Evolutionary conservation across 257 asterid genomes (phyloP), one percentile per base, ranked within the genome.

Genomic region (Misopates orontium): DNA sequence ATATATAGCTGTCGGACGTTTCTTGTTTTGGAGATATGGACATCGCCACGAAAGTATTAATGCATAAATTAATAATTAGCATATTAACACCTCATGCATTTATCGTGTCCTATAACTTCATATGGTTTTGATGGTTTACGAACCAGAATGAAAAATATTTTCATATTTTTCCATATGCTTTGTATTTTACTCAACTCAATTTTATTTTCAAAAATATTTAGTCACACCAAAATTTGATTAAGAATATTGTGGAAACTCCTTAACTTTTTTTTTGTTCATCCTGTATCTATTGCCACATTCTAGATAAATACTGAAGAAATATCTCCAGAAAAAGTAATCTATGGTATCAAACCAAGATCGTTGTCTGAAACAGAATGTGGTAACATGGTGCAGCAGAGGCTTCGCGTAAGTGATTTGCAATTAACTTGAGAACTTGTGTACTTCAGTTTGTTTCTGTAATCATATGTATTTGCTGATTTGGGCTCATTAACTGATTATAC

Each of bases 261-360:
- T 21, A 42, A 40, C n/a, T 3, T 12, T 41, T 19, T 7, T 11
- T n/a, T 4, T 60, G 36, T 42, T 45, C 19, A 56, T 67, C 22
- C 19, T 73, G 36, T 65, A 39, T 40, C 23, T 64, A 66, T 66
- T 56, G 49, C 45, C 52, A 52, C 54, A 52, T 15, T 62, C 49
- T 62, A 79, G 84, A 62, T 56, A 60, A 70, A 62, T 51, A 59
- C 65, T 61, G 68, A 75, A 44, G 72, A 44, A 60, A 56, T 32
- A 62, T 39, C 56, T 67, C 69, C 62, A 57, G 68, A 70, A 67
- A 65, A 60, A 42, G 62, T 56, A n/a, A n/a, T n/a, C n/a, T n/a
- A n/a, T n/a, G n/a, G n/a, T 31, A 75, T 60, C 50, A 13, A 32
- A 36, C 52, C 67, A 57, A 63, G 45, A 31, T 23, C 52, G 47